phyloP scores from a whole-genome alignment of 176 grass and related monocot genomes.

The Eragrostis nindensis region DNA sequence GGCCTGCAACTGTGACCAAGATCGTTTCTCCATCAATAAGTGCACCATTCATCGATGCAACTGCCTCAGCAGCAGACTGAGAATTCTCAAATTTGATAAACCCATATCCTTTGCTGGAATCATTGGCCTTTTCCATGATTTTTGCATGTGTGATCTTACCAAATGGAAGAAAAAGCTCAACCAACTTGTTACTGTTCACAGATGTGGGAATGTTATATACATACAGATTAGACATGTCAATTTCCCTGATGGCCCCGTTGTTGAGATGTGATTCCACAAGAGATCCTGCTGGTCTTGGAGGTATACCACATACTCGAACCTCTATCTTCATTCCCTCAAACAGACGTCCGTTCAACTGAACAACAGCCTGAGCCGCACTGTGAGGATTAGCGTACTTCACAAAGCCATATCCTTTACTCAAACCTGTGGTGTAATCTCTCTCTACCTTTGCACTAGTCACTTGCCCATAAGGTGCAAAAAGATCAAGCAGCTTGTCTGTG shows the following conservation, averaged over 20 bases:
- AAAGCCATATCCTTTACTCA: conserved; percentile 71
- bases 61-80: conserved; percentile 48
- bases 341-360: conserved; percentile 48
- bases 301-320: conserved; percentile 14
- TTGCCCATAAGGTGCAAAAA: conserved; percentile 63
- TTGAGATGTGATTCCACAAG: no score
- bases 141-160: conserved; percentile 63
- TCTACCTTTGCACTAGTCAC: conserved; percentile 50
- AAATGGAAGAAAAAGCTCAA: conserved; percentile 68
- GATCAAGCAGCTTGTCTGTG: conserved; percentile 35
- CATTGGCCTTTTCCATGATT: conserved; percentile 40
- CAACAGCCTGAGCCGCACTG: conserved; percentile 47
- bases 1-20: conserved; percentile 53
- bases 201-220: conserved; percentile 58
- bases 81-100: conserved; percentile 66
- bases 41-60: conserved; percentile 65
- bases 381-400: conserved; percentile 51
- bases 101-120: conserved; percentile 58
- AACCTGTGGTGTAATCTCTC: conserved; percentile 48
- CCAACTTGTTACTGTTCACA: conserved; percentile 52
- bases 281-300: conserved; percentile 22
- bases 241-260: no score
- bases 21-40: conserved; percentile 58
- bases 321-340: conserved; percentile 52
- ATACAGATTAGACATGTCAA: conserved; percentile 59